Base-by-base conservation (phyloP, 1,284 basidiomycete species). In the Takashimella tepidaria region DNA sequence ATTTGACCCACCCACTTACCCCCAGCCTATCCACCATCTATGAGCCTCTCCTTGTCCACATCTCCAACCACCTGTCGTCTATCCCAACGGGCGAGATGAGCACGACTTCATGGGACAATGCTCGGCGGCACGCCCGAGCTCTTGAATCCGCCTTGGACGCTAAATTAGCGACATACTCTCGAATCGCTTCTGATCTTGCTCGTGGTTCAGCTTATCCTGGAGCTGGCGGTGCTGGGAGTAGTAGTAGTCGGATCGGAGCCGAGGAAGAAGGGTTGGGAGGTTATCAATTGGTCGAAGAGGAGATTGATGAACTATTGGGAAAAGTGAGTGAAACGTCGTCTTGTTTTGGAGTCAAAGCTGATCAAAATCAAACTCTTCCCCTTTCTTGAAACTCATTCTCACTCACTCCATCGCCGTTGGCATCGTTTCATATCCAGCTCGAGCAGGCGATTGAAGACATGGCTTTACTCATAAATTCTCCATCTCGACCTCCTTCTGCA, bases 111-210 rank as follows among this genome's bases (percentile, higher is more conserved):
- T 79, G 77, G 77, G 78, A 79, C 49, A 72, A 74, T n/a, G 66
- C 76, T 0, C 86, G 92, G 66, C 80, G 89, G 58, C 89, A 93
- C 76, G 91, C 89, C 71, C 81, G 92, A 63, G 92, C 90, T 5
- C 83, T 96, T 26, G 92, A 96, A 73, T 87, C 89, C 42, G 82
- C 92, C 23, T 87, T 97, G 62, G 90, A 96, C 71, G 80, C 88
- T 31, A 92, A 96, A 73, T 81, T 98, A 20, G 89, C 89, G 0
- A 80, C 88, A 5, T 98, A 97, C 74, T 85, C 89, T 21, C 87
- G 88, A 60, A 79, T 96, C 31, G 90, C 88, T 3, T 83, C 87
- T 3, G 82, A 83, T 23, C 84, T 93, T 58, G 82, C 85, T 0
- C 82, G 80, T 49, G 55, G 62, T 11, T n/a, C n/a, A n/a, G n/a